phyloP scores from a whole-genome alignment of 352 stramenopile species.

The Globisporangium alternatum region DNA sequence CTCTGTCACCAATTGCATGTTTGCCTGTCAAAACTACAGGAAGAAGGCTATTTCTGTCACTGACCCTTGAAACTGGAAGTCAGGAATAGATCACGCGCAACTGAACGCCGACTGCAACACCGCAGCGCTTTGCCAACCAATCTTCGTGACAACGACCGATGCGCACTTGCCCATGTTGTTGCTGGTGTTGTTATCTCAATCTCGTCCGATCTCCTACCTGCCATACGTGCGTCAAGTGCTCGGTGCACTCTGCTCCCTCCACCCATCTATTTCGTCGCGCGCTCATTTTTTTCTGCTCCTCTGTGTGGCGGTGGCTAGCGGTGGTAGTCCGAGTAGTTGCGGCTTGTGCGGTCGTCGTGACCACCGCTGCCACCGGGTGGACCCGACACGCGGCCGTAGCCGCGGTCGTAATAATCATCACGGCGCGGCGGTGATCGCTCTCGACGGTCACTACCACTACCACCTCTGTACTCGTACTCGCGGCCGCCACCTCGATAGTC shows the following conservation, averaged over 20 bases:
- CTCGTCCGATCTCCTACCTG: background rate
- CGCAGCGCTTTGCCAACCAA: background rate
- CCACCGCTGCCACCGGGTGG: slow-evolving; percentile 26
- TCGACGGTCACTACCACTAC: slow-evolving; percentile 18
- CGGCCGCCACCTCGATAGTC: slow-evolving; percentile 15
- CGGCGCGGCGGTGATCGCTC: slow-evolving; percentile 14
- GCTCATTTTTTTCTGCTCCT: background rate
- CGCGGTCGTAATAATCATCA: slow-evolving; percentile 20
- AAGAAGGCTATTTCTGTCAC: background rate
- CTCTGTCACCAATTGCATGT: background rate
- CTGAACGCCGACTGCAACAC: background rate
- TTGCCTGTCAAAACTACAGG: background rate
- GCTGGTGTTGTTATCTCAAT: background rate
- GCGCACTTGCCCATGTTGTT: background rate
- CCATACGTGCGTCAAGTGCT: background rate
- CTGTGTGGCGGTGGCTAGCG: slow-evolving; percentile 17
- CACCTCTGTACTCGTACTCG: slow-evolving; percentile 20
- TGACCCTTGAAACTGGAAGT: background rate
- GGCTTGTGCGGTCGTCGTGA: slow-evolving; percentile 55
- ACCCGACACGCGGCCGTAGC: slow-evolving; percentile 30
- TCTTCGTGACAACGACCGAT: background rate
- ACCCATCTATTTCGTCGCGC: background rate
- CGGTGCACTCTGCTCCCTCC: slow-evolving; percentile 2
- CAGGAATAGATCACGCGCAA: background rate
- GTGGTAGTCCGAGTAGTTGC: slow-evolving; percentile 47